Base-by-base conservation (phyloP, 495 filamentous ascomycete species). In the Penicillium nucicola region DNA sequence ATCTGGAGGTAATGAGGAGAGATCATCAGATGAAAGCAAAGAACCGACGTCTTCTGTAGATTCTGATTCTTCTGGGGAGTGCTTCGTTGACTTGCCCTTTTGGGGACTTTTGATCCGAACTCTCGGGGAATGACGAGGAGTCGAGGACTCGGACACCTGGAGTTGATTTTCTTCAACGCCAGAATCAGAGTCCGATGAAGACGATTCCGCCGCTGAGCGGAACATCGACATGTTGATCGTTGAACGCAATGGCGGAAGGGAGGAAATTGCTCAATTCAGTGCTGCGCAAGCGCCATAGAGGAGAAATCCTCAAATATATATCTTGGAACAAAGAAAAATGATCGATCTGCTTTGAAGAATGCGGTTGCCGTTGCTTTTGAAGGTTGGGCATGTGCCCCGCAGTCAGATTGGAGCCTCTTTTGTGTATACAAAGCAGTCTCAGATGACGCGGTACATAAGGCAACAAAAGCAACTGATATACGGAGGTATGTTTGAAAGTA, bases 201-300 rank as follows among this genome's bases (percentile, higher is more conserved):
- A 65, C 22, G 66, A 57, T 7, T 75, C 74, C 25, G 67, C 65
- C 17, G 70, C 64, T 42, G 70, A 62, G 37, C 66, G 66, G 48
- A 77, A 77, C 68, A 77, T 66, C 10, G 73, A 77, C 74, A 77
- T 77, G 5, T 50, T 65, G 62, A 44, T 51, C 30, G 23, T 18
- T 8, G 23, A 15, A 18, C 14, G 12, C 20, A 10, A 32, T 14
- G 36, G 31, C 12, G 32, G 14, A 23, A 28, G 13, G 19, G 28
- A 36, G 4, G 32, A 33, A 10, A 20, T 14, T 5, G 7, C 41
- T 32, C 10, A 18, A 19, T 25, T 47, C 19, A 40, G 30, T 9
- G 20, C 15, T 20, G 32, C 14, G 22, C 22, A 12, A 8, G 18
- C 6, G 39, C 44, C 56, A 56, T 56, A 32, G 33, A 13, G 42